Conservation (phyloP, 441 rosid genomes). For the Cnidoscolus chayamansa region DNA sequence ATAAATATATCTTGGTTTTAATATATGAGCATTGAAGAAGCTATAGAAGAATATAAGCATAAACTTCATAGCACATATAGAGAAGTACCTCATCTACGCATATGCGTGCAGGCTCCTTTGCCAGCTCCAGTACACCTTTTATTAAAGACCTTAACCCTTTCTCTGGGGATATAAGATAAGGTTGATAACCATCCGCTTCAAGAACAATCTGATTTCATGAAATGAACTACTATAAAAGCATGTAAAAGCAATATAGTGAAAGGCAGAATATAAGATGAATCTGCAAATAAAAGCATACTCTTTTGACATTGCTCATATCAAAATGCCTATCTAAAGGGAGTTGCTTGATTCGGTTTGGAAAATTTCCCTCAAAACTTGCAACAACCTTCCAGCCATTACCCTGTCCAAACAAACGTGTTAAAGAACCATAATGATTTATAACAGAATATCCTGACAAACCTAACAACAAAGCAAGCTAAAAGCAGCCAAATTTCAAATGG, state of each 20-base stretch:
- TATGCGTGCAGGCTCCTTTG: constrained; percentile 88
- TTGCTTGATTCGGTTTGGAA: constrained; percentile 86
- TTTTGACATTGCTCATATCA: constrained; percentile 79
- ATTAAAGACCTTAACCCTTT: constrained; percentile 92
- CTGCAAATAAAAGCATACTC: constrained; percentile 47
- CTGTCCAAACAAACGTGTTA: constrained; percentile 43
- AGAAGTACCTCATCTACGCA: constrained; percentile 79
- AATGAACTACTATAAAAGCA: constrained; percentile 23
- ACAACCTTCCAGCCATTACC: constrained; percentile 98
- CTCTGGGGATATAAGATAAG: constrained; percentile 96
- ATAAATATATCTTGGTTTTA: background rate
- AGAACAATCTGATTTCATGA: constrained; percentile 62
- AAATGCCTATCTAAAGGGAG: constrained; percentile 96
- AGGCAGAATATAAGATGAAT: constrained; percentile 16
- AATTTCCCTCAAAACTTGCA: constrained; percentile 93
- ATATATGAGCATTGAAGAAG: background rate
- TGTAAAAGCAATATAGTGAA: constrained; percentile 14
- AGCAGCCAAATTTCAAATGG: constrained; percentile 6
- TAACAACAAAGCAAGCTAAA: background rate
- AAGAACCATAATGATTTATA: constrained; percentile 2
- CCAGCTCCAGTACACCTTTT: constrained; percentile 87
- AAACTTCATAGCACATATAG: constrained; percentile 14
- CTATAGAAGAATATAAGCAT: background rate
- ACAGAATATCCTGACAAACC: constrained; percentile 6
- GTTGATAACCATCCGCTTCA: constrained; percentile 98